phyloP scores from a whole-genome alignment of 106 monocot species.

The Posidonia australis region DNA sequence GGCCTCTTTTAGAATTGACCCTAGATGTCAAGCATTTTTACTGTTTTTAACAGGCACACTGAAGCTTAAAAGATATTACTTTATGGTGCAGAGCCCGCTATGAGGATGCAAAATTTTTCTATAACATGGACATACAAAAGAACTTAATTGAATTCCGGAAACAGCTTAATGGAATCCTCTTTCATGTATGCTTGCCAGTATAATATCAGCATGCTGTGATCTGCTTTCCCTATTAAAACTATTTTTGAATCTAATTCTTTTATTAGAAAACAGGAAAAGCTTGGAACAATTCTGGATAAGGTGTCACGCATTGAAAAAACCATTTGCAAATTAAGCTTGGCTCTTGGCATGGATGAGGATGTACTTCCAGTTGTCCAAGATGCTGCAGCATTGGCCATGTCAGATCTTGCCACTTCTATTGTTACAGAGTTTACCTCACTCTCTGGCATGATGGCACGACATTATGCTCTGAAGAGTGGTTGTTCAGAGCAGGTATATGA shows the following conservation, averaged over 20 bases:
- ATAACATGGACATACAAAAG: slow-evolving; percentile 72
- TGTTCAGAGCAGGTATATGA: slow-evolving; percentile 44
- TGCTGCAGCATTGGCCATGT: slow-evolving; percentile 82
- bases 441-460: slow-evolving; percentile 91
- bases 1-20: no score
- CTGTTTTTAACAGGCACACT: neutral
- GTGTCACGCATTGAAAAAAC: slow-evolving; percentile 47
- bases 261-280: slow-evolving; percentile 53
- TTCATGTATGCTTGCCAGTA: slow-evolving; percentile 66
- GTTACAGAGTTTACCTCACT: slow-evolving; percentile 92
- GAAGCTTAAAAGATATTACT: neutral
- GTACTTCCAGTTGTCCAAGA: slow-evolving; percentile 43
- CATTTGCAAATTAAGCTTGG: slow-evolving; percentile 41
- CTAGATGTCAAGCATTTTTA: neutral
- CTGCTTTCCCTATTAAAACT: neutral
- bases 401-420: slow-evolving; percentile 88
- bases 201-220: neutral
- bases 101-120: slow-evolving; percentile 97
- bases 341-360: slow-evolving; percentile 41
- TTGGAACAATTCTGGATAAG: slow-evolving; percentile 94
- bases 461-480: slow-evolving; percentile 84
- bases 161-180: slow-evolving; percentile 74
- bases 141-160: slow-evolving; percentile 66
- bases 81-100: slow-evolving; percentile 68
- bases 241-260: neutral